Evolutionary conservation across 2,329 filamentous ascomycete genomes (phyloP), one percentile per base, ranked within the genome.

Genomic region (Alternaria brassicae): DNA sequence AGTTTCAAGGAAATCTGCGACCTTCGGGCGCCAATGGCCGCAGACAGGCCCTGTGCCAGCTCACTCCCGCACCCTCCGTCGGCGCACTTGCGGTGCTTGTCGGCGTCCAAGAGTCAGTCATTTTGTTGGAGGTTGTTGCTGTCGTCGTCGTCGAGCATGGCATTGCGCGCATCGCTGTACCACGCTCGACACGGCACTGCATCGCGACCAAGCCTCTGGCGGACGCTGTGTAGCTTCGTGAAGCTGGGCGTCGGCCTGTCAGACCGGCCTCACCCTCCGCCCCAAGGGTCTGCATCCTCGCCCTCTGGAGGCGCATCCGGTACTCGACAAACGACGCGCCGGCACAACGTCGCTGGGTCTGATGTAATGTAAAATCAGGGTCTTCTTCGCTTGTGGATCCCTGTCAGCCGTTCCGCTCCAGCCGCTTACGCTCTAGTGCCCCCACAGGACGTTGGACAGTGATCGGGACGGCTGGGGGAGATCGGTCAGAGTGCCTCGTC

Each of bases 291-390:
- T 32, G 44, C 53, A 30, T 36, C 30, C 25, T 21, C 37, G 48
- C 17, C 39, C 27, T 53, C 41, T 47, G 25, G 53, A 53, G 56
- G 61, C 52, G 60, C 50, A 34, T 32, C 48, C 60, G 63, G 61
- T 58, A 61, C 60, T 63, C 54, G 49, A 56, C 50, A 50, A 59
- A 42, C 40, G 27, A 56, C 57, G 52, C 44, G 41, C 42, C 60
- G 59, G 61, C 61, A 55, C 37, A 63, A 58, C 58, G 62, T 67
- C 52, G 62, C 56, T 23, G 57, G 60, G 62, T 56, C 63, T 66
- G 65, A 68, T 68, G 67, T 66, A 65, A 66, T 65, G 41, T 58
- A 57, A n/a, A 53, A 62, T 70, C 68, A 70, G 68, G 68, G 66
- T 69, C 68, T 59, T 44, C 56, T 56, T 48, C 63, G 37, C 44